These are phyloP conservation scores for Artemisia argyi DNA, from an alignment of 129 eudicot genomes.

Conservation along the genomic window DNA sequence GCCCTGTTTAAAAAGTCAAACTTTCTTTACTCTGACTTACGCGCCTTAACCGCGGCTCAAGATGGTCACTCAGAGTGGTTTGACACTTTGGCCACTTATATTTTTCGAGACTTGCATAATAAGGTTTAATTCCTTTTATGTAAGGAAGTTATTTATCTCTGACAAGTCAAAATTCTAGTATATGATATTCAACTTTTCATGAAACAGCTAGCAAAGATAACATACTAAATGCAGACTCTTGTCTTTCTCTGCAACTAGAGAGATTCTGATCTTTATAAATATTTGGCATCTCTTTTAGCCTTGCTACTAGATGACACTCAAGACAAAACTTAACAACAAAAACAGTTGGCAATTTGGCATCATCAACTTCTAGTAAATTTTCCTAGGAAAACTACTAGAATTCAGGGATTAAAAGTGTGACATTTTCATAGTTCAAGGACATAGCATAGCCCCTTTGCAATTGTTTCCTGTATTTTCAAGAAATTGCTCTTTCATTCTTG, in stretches of 20 bases:
- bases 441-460: conserved; percentile 1
- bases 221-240: not conserved
- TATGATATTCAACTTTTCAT: not conserved
- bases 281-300: conserved; percentile 5
- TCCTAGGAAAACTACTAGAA: not conserved
- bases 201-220: not conserved
- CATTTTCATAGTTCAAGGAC: conserved; percentile 7
- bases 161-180: no score
- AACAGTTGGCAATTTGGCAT: conserved; percentile 18
- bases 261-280: not conserved
- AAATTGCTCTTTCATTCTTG: conserved; percentile 26
- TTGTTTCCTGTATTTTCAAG: conserved; percentile 17
- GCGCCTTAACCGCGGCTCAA: no score
- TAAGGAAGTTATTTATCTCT: no score
- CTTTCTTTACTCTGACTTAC: no score
- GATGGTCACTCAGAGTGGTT: no score
- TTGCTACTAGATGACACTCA: conserved; percentile 17
- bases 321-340: conserved; percentile 18
- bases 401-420: conserved; percentile 1
- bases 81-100: no score
- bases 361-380: conserved; percentile 16
- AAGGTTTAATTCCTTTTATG: no score
- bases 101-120: no score
- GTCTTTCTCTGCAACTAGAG: not conserved
- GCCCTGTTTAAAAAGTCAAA: no score